These are phyloP conservation scores for Trichoderma pleuroti DNA, from an alignment of 2,329 filamentous ascomycete species.

Conservation along the genomic window DNA sequence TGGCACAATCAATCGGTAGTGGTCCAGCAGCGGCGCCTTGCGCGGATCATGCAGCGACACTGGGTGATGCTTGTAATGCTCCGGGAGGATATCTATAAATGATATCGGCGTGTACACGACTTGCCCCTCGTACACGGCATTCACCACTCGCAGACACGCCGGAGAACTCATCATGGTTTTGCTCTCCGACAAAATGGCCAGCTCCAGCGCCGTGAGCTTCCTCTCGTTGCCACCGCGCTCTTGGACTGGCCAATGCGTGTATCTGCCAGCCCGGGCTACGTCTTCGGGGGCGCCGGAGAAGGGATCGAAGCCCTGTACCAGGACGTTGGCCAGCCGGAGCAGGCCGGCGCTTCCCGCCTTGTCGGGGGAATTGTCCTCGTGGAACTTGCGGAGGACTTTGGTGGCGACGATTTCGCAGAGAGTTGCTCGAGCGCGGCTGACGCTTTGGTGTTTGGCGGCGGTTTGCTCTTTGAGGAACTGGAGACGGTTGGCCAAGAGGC, in stretches of 20 bases:
- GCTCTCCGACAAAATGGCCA: conserved; percentile 68
- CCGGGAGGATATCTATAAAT: conserved; percentile 69
- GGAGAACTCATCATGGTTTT: conserved; percentile 64
- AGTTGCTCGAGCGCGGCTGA: conserved; percentile 64
- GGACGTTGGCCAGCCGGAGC: conserved; percentile 62
- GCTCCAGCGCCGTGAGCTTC: conserved; percentile 65
- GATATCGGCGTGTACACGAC: conserved; percentile 68
- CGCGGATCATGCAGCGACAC: conserved; percentile 67
- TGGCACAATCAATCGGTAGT: conserved; percentile 69
- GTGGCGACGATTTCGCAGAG: conserved; percentile 67
- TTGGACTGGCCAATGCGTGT: conserved; percentile 39
- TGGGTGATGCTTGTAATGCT: conserved; percentile 68
- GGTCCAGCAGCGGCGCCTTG: conserved; percentile 63
- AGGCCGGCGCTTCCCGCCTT: conserved; percentile 54
- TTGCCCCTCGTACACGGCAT: conserved; percentile 65
- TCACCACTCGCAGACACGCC: conserved; percentile 66
- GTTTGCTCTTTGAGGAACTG: conserved; percentile 67
- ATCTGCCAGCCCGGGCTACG: conserved; percentile 48
- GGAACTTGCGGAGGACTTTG: conserved; percentile 62
- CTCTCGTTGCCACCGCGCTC: conserved; percentile 42
- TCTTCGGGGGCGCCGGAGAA: conserved; percentile 65
- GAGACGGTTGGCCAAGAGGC: conserved; percentile 65
- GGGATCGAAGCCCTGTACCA: conserved; percentile 68
- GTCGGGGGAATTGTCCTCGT: conserved; percentile 56
- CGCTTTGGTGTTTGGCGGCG: conserved; percentile 63